Percentiles rank a stretch among this genome's conserved stretches.
These are phyloP conservation scores for Salinomyces thailandicus DNA, from an alignment of 2,329 filamentous ascomycete species.

Conservation along the genomic window DNA sequence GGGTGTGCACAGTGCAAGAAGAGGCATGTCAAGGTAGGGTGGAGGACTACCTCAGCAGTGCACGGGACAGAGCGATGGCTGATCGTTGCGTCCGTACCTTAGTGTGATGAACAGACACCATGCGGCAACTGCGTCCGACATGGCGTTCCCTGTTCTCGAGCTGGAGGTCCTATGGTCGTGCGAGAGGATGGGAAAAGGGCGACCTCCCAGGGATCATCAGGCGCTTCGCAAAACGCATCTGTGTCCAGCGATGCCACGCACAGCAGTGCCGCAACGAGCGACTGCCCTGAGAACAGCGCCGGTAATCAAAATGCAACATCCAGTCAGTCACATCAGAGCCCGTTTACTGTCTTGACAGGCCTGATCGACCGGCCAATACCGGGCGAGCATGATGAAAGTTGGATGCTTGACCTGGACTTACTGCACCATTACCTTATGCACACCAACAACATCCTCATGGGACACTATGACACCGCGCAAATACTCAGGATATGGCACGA, in stretches of 20 bases:
- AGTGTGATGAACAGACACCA: constrained; percentile 24
- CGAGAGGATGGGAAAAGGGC: constrained; percentile 20
- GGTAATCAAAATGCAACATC: constrained; percentile 5
- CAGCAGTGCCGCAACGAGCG: constrained; percentile 5
- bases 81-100: constrained; percentile 5
- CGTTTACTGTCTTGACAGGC: constrained; percentile 17
- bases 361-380: constrained; percentile 16
- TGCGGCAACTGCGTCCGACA: constrained; percentile 24
- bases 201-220: constrained; percentile 11
- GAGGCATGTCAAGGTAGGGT: constrained; percentile 23
- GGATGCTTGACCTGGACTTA: constrained; percentile 22
- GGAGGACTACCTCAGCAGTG: neutral
- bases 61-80: neutral
- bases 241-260: constrained; percentile 7
- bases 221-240: constrained; percentile 10
- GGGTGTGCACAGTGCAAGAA: constrained; percentile 24
- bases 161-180: constrained; percentile 21
- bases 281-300: constrained; percentile 6
- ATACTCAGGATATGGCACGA: constrained; percentile 19
- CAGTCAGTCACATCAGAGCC: constrained; percentile 6
- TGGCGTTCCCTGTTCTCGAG: constrained; percentile 21
- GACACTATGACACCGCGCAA: constrained; percentile 13
- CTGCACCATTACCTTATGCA: constrained; percentile 23
- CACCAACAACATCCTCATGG: constrained; percentile 16
- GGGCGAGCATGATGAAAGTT: constrained; percentile 11